These are phyloP conservation scores for Candida easanensis DNA, from an alignment of 805 yeast genomes.

Conservation along the genomic window DNA sequence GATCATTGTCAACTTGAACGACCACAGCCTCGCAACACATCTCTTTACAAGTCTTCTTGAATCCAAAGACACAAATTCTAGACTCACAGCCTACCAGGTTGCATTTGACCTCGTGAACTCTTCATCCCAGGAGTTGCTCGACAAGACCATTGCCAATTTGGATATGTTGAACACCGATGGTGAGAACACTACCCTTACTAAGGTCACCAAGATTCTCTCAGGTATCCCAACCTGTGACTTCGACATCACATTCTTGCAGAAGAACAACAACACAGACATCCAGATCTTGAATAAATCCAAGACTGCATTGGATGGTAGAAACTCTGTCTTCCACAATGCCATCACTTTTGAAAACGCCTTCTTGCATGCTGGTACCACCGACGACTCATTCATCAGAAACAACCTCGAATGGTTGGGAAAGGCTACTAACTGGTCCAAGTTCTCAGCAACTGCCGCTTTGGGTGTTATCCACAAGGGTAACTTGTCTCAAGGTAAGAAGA, in stretches of 20 bases:
- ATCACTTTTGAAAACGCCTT: constrained; percentile 93
- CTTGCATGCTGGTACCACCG: constrained; percentile 94
- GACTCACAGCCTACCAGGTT: constrained; percentile 79
- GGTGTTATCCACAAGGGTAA: constrained; percentile 98
- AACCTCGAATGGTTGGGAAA: constrained; percentile 95
- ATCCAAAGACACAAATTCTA: constrained; percentile 37
- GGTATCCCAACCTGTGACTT: constrained; percentile 95
- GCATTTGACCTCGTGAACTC: constrained; percentile 92
- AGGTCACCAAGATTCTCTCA: constrained; percentile 67
- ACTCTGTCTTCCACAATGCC: constrained; percentile 93
- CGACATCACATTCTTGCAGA: constrained; percentile 81
- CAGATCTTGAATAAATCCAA: constrained; percentile 80
- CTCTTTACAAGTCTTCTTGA: constrained; percentile 61
- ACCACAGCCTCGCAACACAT: constrained; percentile 62
- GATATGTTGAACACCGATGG: constrained; percentile 29
- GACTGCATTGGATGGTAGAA: constrained; percentile 81
- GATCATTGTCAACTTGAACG: constrained; percentile 85
- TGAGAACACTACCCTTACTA: constrained; percentile 29
- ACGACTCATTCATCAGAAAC: constrained; percentile 84
- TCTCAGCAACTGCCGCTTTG: constrained; percentile 94
- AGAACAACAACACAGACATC: constrained; percentile 84
- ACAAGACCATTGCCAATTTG: constrained; percentile 46
- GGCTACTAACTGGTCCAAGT: constrained; percentile 98
- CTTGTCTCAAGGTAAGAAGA: constrained; percentile 81
- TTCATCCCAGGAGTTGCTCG: constrained; percentile 86